phyloP scores from a whole-genome alignment of 2,329 filamentous ascomycete species.

The Ceratocystis huliohia region DNA sequence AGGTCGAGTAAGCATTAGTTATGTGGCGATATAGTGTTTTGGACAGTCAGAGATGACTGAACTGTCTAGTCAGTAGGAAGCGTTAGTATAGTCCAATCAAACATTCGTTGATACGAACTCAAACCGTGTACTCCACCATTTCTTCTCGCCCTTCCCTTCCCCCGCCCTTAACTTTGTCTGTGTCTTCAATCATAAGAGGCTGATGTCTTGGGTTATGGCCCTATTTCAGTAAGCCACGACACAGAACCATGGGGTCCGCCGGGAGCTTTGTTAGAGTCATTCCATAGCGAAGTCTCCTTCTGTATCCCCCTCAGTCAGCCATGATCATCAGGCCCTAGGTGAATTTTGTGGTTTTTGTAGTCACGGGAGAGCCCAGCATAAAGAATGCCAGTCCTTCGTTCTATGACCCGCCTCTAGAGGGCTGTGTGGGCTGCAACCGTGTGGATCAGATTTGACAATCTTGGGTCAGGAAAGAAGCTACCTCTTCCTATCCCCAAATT shows the following conservation, averaged over 20 bases:
- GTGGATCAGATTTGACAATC: too few relatives aligned
- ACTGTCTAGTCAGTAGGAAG: too few relatives aligned
- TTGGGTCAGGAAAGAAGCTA: too few relatives aligned
- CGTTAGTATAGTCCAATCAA: too few relatives aligned
- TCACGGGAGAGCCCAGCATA: too few relatives aligned
- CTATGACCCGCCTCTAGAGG: too few relatives aligned
- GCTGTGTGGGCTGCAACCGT: too few relatives aligned
- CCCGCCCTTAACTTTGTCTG: conserved; percentile 21
- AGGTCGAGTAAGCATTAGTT: neutral
- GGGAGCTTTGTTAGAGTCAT: conserved; percentile 33
- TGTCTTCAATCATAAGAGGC: conserved; percentile 24
- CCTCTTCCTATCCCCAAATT: too few relatives aligned
- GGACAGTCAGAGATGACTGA: too few relatives aligned
- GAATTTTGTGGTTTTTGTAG: conserved; percentile 28
- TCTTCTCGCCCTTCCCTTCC: conserved; percentile 22
- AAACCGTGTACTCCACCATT: neutral
- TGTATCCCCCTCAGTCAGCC: conserved; percentile 37
- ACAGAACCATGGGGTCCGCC: conserved; percentile 35
- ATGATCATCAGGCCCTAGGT: conserved; percentile 24
- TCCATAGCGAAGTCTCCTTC: conserved; percentile 33
- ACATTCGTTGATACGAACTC: neutral
- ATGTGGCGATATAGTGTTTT: too few relatives aligned
- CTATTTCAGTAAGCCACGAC: conserved; percentile 29
- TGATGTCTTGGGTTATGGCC: conserved; percentile 28
- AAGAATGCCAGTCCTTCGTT: too few relatives aligned